A percentile compares a stretch with the other conserved stretches of the same genome.
Conservation (phyloP, 1,284 basidiomycete species). For the Ceratobasidium sp. region DNA sequence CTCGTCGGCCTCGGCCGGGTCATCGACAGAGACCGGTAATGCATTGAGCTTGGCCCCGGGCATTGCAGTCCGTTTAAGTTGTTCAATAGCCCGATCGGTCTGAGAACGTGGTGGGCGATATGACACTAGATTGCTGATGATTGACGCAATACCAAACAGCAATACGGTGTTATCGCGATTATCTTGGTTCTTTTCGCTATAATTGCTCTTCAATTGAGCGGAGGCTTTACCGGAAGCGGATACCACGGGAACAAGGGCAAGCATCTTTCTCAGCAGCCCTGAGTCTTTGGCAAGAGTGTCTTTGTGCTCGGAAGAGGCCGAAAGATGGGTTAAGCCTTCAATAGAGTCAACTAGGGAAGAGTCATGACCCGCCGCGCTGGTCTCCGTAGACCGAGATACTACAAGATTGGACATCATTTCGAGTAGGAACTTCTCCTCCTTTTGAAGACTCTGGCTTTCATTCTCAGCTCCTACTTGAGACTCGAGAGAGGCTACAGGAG, state of each 20-base stretch:
- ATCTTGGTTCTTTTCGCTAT: constrained; percentile 4
- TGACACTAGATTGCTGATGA: constrained; percentile 79
- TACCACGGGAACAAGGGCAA: constrained; percentile 60
- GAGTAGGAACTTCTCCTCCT: constrained; percentile 46
- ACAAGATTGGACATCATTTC: constrained; percentile 41
- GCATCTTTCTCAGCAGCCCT: constrained; percentile 72
- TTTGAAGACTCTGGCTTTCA: constrained; percentile 55
- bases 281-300: constrained; percentile 71
- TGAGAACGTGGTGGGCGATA: constrained; percentile 79
- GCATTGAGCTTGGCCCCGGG: constrained; percentile 41
- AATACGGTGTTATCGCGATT: constrained; percentile 63
- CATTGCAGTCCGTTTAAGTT: constrained; percentile 77
- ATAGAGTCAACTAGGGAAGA: constrained; percentile 71
- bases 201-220: constrained; percentile 55
- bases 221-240: constrained; percentile 50
- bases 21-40: constrained; percentile 51
- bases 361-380: constrained; percentile 5
- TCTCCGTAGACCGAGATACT: constrained; percentile 11
- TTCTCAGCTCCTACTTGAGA: constrained; percentile 3
- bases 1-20: constrained; percentile 64
- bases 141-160: constrained; percentile 81
- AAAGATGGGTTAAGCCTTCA: constrained; percentile 88
- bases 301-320: constrained; percentile 75
- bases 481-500: constrained; percentile 57
- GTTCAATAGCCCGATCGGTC: constrained; percentile 85